Base-by-base conservation (phyloP, 129 eudicot genomes). In the sunflower (Helianthus annuus) region DNA sequence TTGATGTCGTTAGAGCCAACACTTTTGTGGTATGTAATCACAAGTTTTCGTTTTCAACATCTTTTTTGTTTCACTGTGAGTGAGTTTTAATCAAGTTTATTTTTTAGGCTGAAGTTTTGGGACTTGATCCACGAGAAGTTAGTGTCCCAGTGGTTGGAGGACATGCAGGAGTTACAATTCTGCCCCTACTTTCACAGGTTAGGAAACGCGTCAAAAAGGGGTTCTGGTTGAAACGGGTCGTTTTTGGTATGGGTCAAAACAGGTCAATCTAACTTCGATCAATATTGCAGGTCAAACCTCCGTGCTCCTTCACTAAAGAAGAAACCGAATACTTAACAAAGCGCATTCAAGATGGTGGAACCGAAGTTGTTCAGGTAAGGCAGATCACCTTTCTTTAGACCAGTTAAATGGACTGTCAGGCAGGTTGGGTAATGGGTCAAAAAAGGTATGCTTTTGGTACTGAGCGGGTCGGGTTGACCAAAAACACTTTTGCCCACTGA, bases 1-100 rank as follows among this genome's bases (percentile, higher is more conserved):
- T 94, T 66, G 98, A 94, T 84, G 98, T 94, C 58, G 98, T 94
- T 68, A 85, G 98, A 77, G 98, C 98, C 80, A 94, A 90, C 75
- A 94, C 98, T 45, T 94, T 94, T 79, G 97, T 94, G 95, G 98
- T 91, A 81, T 16, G 92, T 69, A 69, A 22, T 68, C 71, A 48
- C 67, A 72, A 42, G 58, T 15, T 59, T 27, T 5, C 14, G 24
- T 19, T 68, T 12, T 59, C 45, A 27, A 15, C 51, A 48, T 16
- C 54, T 4, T 6, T 69, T 61, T 57, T 60, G 11, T 14, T 60
- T 60, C 44, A 13, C 3, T 10, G 9, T 48, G 48, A 6, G 48
- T 15, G 24, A 0, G 29, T 39, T 64, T 45, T 29, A 17, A 29
- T 54, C 12, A 1, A 63, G 48, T 46, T 60, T 45, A 61, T 63